Evolutionary conservation across 331 rosid genomes (phyloP).

Genomic region (Malus hybrid): DNA sequence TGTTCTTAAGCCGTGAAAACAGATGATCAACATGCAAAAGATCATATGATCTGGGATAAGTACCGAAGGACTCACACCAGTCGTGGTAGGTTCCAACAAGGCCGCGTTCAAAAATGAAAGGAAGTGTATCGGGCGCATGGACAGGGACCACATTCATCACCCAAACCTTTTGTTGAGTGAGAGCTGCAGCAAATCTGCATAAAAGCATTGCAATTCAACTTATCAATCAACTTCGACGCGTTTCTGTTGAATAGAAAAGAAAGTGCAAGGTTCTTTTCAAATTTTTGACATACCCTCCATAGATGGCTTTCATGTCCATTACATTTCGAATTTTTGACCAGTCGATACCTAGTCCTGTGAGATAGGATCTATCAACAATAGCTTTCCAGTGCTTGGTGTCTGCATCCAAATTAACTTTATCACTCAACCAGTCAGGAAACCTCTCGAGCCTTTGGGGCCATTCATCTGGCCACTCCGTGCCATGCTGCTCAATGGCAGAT

Average conservation of each 20-base stretch:
- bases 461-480: constrained; percentile 98
- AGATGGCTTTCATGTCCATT: constrained; percentile 90
- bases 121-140: constrained; percentile 82
- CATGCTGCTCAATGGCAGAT: constrained; percentile 73
- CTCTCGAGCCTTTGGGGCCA: constrained; percentile 90
- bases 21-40: constrained; percentile 92
- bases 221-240: not conserved
- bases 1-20: constrained; percentile 87
- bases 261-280: not conserved
- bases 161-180: constrained; percentile 76
- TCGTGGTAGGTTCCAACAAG: constrained; percentile 80
- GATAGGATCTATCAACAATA: constrained; percentile 68
- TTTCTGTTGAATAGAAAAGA: not conserved
- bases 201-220: not conserved
- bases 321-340: constrained; percentile 82
- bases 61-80: constrained; percentile 90
- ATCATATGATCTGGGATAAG: constrained; percentile 90
- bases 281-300: constrained; percentile 74
- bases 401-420: constrained; percentile 60
- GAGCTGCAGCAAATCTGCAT: constrained; percentile 77
- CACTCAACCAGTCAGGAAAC: constrained; percentile 74
- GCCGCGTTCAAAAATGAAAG: constrained; percentile 83
- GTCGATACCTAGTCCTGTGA: constrained; percentile 77
- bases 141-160: constrained; percentile 93
- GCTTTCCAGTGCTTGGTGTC: constrained; percentile 84